Conservation (phyloP, 1,284 basidiomycete species). For the Ceratorhiza oryzae-sativae region DNA sequence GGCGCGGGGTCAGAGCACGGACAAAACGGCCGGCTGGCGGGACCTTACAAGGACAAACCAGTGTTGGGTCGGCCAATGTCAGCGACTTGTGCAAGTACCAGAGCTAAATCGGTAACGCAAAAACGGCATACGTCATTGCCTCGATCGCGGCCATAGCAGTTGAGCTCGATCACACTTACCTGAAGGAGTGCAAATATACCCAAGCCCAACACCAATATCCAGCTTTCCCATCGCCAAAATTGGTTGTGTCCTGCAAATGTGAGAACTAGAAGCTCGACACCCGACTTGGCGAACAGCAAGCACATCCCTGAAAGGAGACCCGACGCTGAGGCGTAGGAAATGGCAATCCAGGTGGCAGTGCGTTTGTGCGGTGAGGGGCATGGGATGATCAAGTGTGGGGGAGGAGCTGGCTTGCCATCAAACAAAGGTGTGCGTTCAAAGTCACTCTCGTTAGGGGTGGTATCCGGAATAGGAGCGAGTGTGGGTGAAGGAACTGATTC, state of each 20-base stretch:
- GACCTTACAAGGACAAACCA: slow-evolving; percentile 85
- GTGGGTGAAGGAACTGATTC: slow-evolving; percentile 34
- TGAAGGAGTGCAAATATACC: slow-evolving; percentile 77
- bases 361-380: slow-evolving; percentile 35
- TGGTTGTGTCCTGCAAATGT: slow-evolving; percentile 85
- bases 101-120: slow-evolving; percentile 56
- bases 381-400: slow-evolving; percentile 10
- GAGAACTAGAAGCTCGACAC: slow-evolving; percentile 86
- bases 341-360: slow-evolving; percentile 66
- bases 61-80: slow-evolving; percentile 82
- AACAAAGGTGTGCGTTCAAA: slow-evolving; percentile 68
- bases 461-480: slow-evolving; percentile 26
- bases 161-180: slow-evolving; percentile 45
- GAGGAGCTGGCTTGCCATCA: slow-evolving; percentile 55
- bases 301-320: slow-evolving; percentile 96
- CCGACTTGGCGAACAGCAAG: slow-evolving; percentile 92
- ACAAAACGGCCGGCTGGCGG: slow-evolving; percentile 2
- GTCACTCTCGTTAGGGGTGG: slow-evolving; percentile 44
- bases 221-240: slow-evolving; percentile 84
- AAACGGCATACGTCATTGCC: slow-evolving; percentile 23
- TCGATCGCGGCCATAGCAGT: not conserved
- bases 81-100: slow-evolving; percentile 95
- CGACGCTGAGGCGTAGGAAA: slow-evolving; percentile 88
- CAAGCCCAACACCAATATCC: slow-evolving; percentile 76
- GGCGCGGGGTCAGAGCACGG: slow-evolving; percentile 10